Evolutionary conservation across 1,284 basidiomycete species (phyloP).

Genomic region (Porogramme epimiltina): DNA sequence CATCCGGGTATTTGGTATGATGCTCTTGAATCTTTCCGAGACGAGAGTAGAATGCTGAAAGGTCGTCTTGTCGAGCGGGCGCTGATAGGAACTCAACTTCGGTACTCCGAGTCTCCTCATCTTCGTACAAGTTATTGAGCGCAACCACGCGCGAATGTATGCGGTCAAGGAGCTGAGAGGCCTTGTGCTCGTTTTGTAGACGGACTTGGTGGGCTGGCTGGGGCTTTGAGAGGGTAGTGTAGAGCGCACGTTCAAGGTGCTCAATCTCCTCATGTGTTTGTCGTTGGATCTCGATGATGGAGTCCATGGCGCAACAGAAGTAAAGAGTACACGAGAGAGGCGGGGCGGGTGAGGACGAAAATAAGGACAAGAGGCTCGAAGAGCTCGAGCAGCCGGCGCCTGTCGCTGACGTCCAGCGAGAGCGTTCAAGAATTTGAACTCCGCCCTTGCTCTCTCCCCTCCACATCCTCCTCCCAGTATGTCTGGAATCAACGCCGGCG

Average conservation of each 20-base stretch:
- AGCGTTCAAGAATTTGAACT: conserved; percentile 48
- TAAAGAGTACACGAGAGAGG: background rate
- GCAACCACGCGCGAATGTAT: conserved; percentile 71
- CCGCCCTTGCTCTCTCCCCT: conserved; percentile 48
- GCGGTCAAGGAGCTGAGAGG: conserved; percentile 83
- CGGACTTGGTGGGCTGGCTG: conserved; percentile 61
- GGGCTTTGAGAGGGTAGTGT: conserved; percentile 68
- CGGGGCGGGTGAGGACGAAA: conserved; percentile 1
- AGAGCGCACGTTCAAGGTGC: conserved; percentile 79
- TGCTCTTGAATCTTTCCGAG: conserved; percentile 95
- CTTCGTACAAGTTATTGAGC: conserved; percentile 74
- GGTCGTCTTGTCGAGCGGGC: conserved; percentile 65
- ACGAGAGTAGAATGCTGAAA: conserved; percentile 93
- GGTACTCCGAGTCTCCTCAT: conserved; percentile 63
- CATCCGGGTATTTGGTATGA: conserved; percentile 93
- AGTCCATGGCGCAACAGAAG: conserved; percentile 68
- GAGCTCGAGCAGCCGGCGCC: conserved; percentile 13
- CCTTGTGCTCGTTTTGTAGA: conserved; percentile 85
- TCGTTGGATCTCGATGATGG: conserved; percentile 88
- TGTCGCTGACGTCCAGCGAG: conserved; percentile 6
- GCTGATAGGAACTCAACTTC: conserved; percentile 67
- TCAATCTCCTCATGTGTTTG: conserved; percentile 96
- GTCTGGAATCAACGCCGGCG: conserved; percentile 73
- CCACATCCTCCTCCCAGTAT: conserved; percentile 46
- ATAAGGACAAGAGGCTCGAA: conserved; percentile 5